Conservation (phyloP, 208 protist genomes). For the Naegleria lovaniensis region DNA sequence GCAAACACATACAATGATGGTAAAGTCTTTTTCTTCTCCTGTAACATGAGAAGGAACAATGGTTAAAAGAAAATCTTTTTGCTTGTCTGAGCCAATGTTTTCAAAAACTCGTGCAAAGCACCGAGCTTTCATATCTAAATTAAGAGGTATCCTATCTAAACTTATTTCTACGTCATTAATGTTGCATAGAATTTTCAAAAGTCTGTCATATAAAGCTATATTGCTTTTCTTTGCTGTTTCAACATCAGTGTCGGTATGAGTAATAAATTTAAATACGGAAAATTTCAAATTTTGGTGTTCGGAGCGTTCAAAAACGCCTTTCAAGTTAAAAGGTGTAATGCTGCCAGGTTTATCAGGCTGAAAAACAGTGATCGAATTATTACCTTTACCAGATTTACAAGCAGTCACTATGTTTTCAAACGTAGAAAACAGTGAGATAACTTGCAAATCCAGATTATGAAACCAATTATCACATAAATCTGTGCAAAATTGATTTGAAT, state of each 20-base stretch:
- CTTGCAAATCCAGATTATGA: background rate
- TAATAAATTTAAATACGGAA: background rate
- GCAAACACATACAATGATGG: background rate
- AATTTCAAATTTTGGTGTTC: background rate
- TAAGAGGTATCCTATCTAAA: background rate
- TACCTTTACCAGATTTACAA: slow-evolving; percentile 2
- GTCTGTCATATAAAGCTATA: background rate
- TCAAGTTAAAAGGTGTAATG: background rate
- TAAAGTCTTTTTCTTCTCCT: background rate
- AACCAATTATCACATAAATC: slow-evolving; percentile 1
- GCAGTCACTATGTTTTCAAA: background rate
- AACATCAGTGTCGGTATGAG: background rate
- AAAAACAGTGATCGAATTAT: background rate
- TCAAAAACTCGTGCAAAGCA: background rate
- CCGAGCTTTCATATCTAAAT: background rate
- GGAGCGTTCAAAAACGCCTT: background rate
- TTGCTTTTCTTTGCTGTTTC: background rate
- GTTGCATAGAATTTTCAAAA: background rate
- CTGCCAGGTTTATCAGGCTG: background rate
- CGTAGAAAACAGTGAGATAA: background rate
- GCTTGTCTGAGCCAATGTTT: background rate
- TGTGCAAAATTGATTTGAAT: background rate
- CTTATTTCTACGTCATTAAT: background rate
- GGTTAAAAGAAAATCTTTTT: background rate
- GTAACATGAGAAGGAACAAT: background rate